Percentiles rank a stretch among this genome's conserved stretches.
Evolutionary conservation across 495 filamentous ascomycete genomes (phyloP).

Genomic region (Talaromyces trachyspermus): DNA sequence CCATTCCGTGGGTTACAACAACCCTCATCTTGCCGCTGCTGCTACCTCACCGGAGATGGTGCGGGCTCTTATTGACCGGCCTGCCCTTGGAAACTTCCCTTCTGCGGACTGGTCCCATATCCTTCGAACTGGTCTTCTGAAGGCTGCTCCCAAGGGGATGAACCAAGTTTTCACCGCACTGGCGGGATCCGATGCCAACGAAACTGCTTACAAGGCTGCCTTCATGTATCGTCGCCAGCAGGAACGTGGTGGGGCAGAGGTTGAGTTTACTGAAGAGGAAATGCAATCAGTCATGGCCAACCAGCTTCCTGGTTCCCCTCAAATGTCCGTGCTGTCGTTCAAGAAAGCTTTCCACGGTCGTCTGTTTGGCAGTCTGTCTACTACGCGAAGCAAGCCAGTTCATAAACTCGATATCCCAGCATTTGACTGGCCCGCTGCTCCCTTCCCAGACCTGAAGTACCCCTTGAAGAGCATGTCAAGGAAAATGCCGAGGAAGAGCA

Average conservation of each 20-base stretch:
- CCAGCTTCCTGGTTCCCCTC: constrained; percentile 70
- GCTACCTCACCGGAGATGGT: constrained; percentile 74
- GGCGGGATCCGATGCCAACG: constrained; percentile 95
- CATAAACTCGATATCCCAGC: constrained; percentile 98
- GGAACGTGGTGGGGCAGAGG: constrained; percentile 73
- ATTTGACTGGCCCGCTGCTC: constrained; percentile 96
- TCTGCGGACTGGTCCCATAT: constrained; percentile 81
- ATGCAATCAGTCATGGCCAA: constrained; percentile 76
- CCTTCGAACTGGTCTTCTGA: constrained; percentile 79
- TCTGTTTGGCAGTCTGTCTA: constrained; percentile 85
- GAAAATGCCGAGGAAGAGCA: constrained; percentile 81
- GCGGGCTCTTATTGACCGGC: constrained; percentile 81
- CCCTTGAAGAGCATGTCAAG: constrained; percentile 75
- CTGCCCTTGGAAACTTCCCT: constrained; percentile 94
- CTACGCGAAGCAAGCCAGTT: constrained; percentile 92
- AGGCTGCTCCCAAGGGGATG: constrained; percentile 82
- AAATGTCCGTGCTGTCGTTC: constrained; percentile 90
- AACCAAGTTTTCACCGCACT: constrained; percentile 96
- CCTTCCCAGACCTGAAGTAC: constrained; percentile 86
- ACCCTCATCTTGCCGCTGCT: constrained; percentile 66
- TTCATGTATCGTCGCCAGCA: constrained; percentile 95
- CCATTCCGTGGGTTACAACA: constrained; percentile 96
- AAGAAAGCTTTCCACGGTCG: constrained; percentile 92
- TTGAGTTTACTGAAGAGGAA: constrained; percentile 82
- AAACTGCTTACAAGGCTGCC: constrained; percentile 98